Conservation (phyloP, 1,284 basidiomycete genomes). For the Stereum hirsutum region DNA sequence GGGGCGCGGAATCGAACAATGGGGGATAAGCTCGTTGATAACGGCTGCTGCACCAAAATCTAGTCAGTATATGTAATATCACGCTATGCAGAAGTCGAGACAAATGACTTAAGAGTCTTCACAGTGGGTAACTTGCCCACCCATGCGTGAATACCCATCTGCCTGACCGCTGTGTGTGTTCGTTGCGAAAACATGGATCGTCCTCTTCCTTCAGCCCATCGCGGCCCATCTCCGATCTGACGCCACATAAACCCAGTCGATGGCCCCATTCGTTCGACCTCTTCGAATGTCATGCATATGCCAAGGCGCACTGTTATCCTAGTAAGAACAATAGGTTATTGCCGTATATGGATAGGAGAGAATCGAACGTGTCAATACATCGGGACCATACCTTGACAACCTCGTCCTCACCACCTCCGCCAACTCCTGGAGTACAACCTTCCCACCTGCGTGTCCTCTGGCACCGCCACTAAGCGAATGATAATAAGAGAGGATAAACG, state of each 20-base stretch:
- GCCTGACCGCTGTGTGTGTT: conserved; percentile 70
- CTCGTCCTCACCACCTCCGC: background rate
- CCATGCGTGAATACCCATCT: conserved; percentile 55
- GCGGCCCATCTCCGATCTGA: conserved; percentile 65
- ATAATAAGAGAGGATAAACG: too few species aligned
- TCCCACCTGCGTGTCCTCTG: too few species aligned
- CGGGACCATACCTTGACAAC: too few species aligned
- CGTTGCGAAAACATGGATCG: conserved; percentile 66
- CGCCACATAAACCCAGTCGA: conserved; percentile 52
- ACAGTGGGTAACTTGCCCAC: conserved; percentile 47
- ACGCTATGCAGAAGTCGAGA: background rate
- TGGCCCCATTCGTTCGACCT: conserved; percentile 60
- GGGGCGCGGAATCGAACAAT: conserved; percentile 48
- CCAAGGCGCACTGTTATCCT: conserved; percentile 30
- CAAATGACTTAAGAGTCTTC: conserved; percentile 33
- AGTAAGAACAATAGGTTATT: background rate
- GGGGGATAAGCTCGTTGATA: conserved; percentile 46
- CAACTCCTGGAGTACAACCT: conserved; percentile 1
- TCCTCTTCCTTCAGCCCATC: conserved; percentile 54
- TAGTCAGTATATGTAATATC: conserved; percentile 1
- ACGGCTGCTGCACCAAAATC: conserved; percentile 29
- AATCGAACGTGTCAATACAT: background rate
- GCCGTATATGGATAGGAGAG: background rate
- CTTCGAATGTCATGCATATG: conserved; percentile 65
- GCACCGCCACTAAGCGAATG: too few species aligned